Conservation (phyloP, 2,329 filamentous ascomycete genomes). For the Cytospora mali region DNA sequence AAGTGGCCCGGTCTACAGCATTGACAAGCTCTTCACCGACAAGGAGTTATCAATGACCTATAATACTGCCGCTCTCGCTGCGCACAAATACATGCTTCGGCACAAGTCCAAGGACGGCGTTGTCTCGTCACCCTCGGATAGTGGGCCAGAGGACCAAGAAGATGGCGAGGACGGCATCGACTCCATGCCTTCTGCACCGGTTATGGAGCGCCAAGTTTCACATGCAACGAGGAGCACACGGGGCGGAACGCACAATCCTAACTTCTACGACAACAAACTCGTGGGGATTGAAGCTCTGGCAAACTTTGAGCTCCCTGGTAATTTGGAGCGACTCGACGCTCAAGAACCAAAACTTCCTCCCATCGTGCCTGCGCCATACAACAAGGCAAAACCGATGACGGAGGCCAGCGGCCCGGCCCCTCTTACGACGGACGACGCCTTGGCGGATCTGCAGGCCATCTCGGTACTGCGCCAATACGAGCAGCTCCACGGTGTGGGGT, state of each 20-base stretch:
- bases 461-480: slow-evolving; percentile 60
- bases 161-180: slow-evolving; percentile 51
- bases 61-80: slow-evolving; percentile 62
- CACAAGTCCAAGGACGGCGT: slow-evolving; percentile 58
- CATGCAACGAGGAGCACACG: slow-evolving; percentile 67
- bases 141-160: slow-evolving; percentile 54
- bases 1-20: slow-evolving; percentile 63
- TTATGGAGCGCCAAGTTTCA: slow-evolving; percentile 66
- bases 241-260: slow-evolving; percentile 53
- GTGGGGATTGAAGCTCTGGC: slow-evolving; percentile 62
- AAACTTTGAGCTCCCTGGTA: slow-evolving; percentile 61
- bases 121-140: slow-evolving; percentile 54
- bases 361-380: slow-evolving; percentile 59
- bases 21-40: slow-evolving; percentile 72
- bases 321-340: slow-evolving; percentile 58
- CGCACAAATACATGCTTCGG: slow-evolving; percentile 63
- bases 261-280: slow-evolving; percentile 60
- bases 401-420: slow-evolving; percentile 60
- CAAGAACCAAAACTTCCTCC: slow-evolving; percentile 63
- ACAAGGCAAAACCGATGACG: slow-evolving; percentile 58
- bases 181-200: slow-evolving; percentile 50
- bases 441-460: slow-evolving; percentile 60
- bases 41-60: slow-evolving; percentile 69
- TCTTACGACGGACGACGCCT: slow-evolving; percentile 54
- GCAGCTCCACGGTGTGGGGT: slow-evolving; percentile 53